These are phyloP conservation scores for Mallotus japonicus DNA, from an alignment of 441 rosid species.

Conservation along the genomic window DNA sequence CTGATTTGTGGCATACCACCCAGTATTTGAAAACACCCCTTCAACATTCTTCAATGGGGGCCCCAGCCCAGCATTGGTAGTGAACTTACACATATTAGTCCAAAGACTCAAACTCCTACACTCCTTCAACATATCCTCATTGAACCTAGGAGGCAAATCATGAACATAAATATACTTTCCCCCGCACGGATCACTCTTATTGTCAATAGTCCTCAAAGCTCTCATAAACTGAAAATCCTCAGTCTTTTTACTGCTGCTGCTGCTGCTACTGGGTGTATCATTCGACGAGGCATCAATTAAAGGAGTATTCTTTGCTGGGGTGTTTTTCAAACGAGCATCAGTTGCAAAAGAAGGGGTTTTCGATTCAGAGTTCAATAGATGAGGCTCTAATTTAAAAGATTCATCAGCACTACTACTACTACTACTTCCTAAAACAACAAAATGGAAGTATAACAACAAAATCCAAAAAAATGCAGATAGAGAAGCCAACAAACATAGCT, in stretches of 20 bases:
- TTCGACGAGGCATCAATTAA: background rate
- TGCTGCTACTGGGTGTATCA: slow-evolving; percentile 1
- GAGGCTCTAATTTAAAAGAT: slow-evolving; percentile 42
- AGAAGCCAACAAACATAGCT: slow-evolving; percentile 58
- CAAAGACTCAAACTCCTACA: slow-evolving; percentile 89
- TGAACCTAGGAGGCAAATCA: slow-evolving; percentile 80
- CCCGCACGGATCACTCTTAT: slow-evolving; percentile 89
- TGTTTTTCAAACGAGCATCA: slow-evolving; percentile 10
- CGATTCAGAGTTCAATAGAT: slow-evolving; percentile 20
- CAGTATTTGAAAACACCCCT: slow-evolving; percentile 84
- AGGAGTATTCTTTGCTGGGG: slow-evolving; percentile 14
- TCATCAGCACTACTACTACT: slow-evolving; percentile 26
- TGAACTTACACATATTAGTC: slow-evolving; percentile 99
- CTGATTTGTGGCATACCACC: slow-evolving; percentile 95
- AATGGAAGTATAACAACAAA: slow-evolving; percentile 72
- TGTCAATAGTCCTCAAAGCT: slow-evolving; percentile 75
- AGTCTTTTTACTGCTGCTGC: slow-evolving; percentile 14
- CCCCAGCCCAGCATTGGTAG: slow-evolving; percentile 84
- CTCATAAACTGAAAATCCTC: slow-evolving; percentile 56
- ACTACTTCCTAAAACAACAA: slow-evolving; percentile 57
- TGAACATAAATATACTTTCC: slow-evolving; percentile 92
- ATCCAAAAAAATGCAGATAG: slow-evolving; percentile 76
- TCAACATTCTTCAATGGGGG: slow-evolving; percentile 88
- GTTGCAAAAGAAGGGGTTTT: slow-evolving; percentile 26
- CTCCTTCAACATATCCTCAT: slow-evolving; percentile 92